Base-by-base conservation (phyloP, 331 rosid genomes). In the Acacia concinna region DNA sequence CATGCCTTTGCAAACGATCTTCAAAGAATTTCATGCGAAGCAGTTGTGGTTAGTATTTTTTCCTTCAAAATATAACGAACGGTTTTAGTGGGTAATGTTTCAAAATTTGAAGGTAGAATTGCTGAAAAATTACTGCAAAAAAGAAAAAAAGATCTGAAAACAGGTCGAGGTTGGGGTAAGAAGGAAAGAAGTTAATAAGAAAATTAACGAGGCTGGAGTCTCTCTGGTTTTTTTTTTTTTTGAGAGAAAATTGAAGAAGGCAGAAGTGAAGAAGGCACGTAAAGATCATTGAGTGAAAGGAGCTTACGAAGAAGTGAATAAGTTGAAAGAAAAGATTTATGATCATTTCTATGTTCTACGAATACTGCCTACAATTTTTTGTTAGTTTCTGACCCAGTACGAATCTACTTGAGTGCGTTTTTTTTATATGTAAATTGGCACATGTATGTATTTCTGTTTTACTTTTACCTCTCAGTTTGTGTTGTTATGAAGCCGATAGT, bases 141-240 rank as follows among this genome's bases (percentile, higher is more conserved):
- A 35, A 35, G n/a, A 14, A 0, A 87, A 79, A 86, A 87, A 86
- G 97, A 81, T 88, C 20, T 94, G 91, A 82, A 87, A 87, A 63
- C 94, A 89, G 43, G 94, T 92, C 3, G 97, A 92, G 64, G 90
- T 89, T 4, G 88, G 86, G 17, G 94, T 85, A 25, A 73, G 89
- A 47, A 87, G 90, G 47, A 12, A 77, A 85, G 73, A 80, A 38
- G 41, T 8, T 6, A 38, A 38, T n/a, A n/a, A 63, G 47, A 85
- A 78, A 84, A 86, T 90, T 66, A 90, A 90, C 31, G 88, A 83
- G 4, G 83, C 85, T 73, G 87, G 86, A 8, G 78, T 73, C 17
- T 63, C n/a, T n/a, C n/a, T n/a, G n/a, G n/a, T n/a, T n/a, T n/a
- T n/a, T n/a, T n/a, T 82, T 59, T 83, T 85, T 38, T 38, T 12